Evolutionary conservation across 2,329 filamentous ascomycete genomes (phyloP).

Genomic region (Aureobasidium sp.): DNA sequence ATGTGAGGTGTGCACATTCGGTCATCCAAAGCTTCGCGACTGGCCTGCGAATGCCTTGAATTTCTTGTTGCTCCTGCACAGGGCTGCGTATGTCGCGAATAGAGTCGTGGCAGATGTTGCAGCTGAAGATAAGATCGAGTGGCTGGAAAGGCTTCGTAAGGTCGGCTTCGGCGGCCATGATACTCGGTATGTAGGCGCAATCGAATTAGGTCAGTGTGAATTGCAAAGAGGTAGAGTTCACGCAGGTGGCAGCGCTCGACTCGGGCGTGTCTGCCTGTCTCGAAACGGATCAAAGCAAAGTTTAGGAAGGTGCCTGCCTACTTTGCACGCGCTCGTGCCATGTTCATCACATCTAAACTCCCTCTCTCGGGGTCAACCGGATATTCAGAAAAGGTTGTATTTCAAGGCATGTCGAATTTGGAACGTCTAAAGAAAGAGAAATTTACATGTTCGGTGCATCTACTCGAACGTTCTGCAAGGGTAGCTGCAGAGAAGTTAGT

Average conservation of each 20-base stretch:
- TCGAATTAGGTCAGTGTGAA: background rate
- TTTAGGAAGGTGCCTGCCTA: background rate
- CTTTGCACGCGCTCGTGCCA: background rate
- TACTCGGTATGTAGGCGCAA: background rate
- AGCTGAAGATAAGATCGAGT: conserved; percentile 43
- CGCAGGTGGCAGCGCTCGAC: background rate
- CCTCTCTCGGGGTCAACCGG: background rate
- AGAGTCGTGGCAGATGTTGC: conserved; percentile 40
- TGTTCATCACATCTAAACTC: background rate
- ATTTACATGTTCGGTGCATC: conserved; percentile 16
- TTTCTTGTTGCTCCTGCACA: conserved; percentile 31
- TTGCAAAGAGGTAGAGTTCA: background rate
- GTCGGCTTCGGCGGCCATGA: background rate
- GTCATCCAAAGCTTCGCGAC: conserved; percentile 43
- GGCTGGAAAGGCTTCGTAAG: conserved; percentile 15
- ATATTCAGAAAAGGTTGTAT: background rate
- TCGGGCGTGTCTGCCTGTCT: background rate
- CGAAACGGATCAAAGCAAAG: background rate
- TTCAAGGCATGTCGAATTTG: conserved; percentile 10
- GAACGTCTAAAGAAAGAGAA: conserved; percentile 6
- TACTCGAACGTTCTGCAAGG: conserved; percentile 41
- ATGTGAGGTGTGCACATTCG: conserved; percentile 44
- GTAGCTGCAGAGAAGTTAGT: conserved; percentile 31
- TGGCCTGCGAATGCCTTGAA: conserved; percentile 24
- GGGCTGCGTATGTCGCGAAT: conserved; percentile 40